Evolutionary conservation across 495 filamentous ascomycete genomes (phyloP).

Genomic region (Pseudotulostoma volvatum): DNA sequence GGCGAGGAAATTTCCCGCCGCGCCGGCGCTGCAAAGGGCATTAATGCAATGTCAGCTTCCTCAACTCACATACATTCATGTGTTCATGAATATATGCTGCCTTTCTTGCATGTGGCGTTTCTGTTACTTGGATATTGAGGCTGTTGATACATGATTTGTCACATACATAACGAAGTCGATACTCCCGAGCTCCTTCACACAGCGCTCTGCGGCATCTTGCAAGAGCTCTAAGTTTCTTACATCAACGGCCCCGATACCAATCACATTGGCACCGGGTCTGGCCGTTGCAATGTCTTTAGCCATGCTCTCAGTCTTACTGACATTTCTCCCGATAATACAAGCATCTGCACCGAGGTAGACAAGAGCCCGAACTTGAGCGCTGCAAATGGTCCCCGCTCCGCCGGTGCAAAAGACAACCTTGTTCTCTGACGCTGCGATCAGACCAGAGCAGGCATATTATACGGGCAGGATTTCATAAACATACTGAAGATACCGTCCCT

Average conservation of each 20-base stretch:
- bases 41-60: too few relatives aligned
- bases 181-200: constrained; percentile 61
- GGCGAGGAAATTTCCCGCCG: constrained; percentile 91
- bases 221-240: constrained; percentile 58
- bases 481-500: constrained; percentile 69
- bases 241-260: constrained; percentile 73
- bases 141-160: too few relatives aligned
- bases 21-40: constrained; percentile 60
- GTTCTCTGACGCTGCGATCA: constrained; percentile 34
- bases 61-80: too few relatives aligned
- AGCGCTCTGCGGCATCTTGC: constrained; percentile 56
- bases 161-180: constrained; percentile 90
- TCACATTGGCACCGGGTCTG: constrained; percentile 58
- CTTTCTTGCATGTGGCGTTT: too few relatives aligned
- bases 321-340: constrained; percentile 80
- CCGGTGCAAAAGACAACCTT: constrained; percentile 95
- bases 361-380: constrained; percentile 77
- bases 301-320: constrained; percentile 68
- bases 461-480: not conserved
- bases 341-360: constrained; percentile 86
- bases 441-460: not conserved
- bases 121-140: too few relatives aligned
- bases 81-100: too few relatives aligned
- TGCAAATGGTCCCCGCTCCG: constrained; percentile 85
- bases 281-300: constrained; percentile 69